phyloP scores from a whole-genome alignment of 495 filamentous ascomycete genomes.

The Viridothelium virens region DNA sequence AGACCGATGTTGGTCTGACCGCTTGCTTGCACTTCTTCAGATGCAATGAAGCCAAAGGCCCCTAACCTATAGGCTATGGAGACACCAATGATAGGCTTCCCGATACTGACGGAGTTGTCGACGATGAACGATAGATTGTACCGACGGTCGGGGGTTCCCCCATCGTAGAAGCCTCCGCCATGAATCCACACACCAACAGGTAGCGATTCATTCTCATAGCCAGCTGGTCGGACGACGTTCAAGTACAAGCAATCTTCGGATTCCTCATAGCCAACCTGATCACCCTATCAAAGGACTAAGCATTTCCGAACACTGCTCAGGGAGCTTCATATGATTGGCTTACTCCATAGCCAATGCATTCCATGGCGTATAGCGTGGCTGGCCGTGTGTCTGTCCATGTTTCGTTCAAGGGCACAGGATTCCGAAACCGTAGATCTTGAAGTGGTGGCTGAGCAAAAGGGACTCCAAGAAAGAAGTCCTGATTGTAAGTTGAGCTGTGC shows the following conservation, averaged over 20 bases:
- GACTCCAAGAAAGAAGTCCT: conserved; percentile 52
- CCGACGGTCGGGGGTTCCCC: conserved; percentile 41
- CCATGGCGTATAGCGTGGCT: conserved; percentile 35
- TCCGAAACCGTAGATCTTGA: conserved; percentile 50
- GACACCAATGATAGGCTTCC: conserved; percentile 55
- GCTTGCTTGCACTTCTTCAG: conserved; percentile 33
- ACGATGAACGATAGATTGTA: conserved; percentile 51
- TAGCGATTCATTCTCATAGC: conserved; percentile 46
- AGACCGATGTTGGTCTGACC: conserved; percentile 53
- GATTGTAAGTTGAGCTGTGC: conserved; percentile 26
- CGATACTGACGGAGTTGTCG: conserved; percentile 44
- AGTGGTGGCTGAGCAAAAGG: conserved; percentile 58
- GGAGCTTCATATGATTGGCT: conserved; percentile 12
- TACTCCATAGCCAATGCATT: conserved; percentile 40
- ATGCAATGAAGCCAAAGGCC: conserved; percentile 47
- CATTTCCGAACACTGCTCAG: background rate
- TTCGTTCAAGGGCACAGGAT: conserved; percentile 47
- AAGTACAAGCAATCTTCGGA: conserved; percentile 59
- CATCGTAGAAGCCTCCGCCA: conserved; percentile 54
- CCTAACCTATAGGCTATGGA: conserved; percentile 53
- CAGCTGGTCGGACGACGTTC: conserved; percentile 55
- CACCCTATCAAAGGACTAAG: conserved; percentile 14
- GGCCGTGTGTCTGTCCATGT: conserved; percentile 27
- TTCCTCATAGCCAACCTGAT: conserved; percentile 24
- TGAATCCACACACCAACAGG: conserved; percentile 64